phyloP scores from a whole-genome alignment of 2,329 filamentous ascomycete species.

The Ophiosphaerella herpotricha region DNA sequence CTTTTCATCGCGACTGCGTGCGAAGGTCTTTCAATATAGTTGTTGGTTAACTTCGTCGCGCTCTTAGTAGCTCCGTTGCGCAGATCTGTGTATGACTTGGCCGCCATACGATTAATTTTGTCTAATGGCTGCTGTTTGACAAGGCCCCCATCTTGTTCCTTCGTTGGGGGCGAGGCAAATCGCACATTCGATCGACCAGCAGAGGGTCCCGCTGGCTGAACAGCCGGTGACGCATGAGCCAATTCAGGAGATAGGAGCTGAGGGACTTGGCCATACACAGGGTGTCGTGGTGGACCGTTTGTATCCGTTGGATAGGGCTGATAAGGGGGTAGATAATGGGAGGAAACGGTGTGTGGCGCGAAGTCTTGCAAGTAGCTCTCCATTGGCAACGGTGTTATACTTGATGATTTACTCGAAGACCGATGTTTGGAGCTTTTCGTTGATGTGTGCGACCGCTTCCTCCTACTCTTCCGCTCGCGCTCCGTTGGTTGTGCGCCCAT shows the following conservation, averaged over 20 bases:
- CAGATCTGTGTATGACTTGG: slow-evolving; percentile 35
- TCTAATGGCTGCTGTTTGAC: slow-evolving; percentile 33
- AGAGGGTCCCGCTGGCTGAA: slow-evolving; percentile 19
- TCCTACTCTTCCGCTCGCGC: slow-evolving; percentile 24
- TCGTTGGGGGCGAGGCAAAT: slow-evolving; percentile 24
- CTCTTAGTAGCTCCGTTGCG: slow-evolving; percentile 34
- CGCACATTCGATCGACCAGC: slow-evolving; percentile 26
- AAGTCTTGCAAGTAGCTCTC: slow-evolving; percentile 19
- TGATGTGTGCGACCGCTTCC: slow-evolving; percentile 23
- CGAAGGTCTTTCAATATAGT: slow-evolving; percentile 38
- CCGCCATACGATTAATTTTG: slow-evolving; percentile 34
- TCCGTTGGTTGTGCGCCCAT: slow-evolving; percentile 22
- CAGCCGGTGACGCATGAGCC: slow-evolving; percentile 18
- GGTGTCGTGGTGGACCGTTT: slow-evolving; percentile 16
- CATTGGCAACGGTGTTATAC: slow-evolving; percentile 16
- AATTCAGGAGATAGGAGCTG: slow-evolving; percentile 18
- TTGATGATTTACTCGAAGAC: slow-evolving; percentile 15
- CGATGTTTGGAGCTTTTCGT: slow-evolving; percentile 20
- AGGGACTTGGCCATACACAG: slow-evolving; percentile 26
- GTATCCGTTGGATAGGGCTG: slow-evolving; percentile 8
- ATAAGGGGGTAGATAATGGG: slow-evolving; percentile 12
- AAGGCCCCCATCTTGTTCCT: slow-evolving; percentile 22
- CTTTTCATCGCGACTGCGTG: slow-evolving; percentile 37
- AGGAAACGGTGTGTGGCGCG: slow-evolving; percentile 16
- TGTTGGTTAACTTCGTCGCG: slow-evolving; percentile 29